Base-by-base conservation (phyloP, 306 rosid species). In the Cicer cuneatum region DNA sequence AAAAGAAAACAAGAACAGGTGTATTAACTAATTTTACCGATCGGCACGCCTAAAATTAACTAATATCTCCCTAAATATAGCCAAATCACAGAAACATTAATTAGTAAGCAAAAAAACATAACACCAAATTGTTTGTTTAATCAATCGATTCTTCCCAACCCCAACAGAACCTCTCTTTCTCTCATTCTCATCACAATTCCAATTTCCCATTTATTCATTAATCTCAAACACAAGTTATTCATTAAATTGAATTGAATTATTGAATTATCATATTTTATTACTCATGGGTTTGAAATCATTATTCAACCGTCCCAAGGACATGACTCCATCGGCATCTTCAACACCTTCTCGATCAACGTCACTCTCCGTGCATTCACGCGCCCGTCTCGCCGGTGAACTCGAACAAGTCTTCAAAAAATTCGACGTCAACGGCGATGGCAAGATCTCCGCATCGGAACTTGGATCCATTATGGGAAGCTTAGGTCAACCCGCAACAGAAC, bases 371-470 rank as follows among this genome's bases (percentile, higher is more conserved):
- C 76, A 77, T 7, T 56, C 82, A 1, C 83, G 80, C 1, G 71
- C 78, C 0, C 89, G 83, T 62, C 66, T 91, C 51, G 81, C 83
- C 4, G 83, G 75, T 0, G 97, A 93, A 64, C 92, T 93, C 1
- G 92, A 89, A 37, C 79, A 88, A 70, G 97, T 93, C 2, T 93
- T 93, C 88, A 82, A 73, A 73, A 91, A 80, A 83, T 91, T 93
- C 79, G 98, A 93, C 72, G 96, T 80, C 8, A 93, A 93, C 62
- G 97, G 97, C 49, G 97, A 93, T 75, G 98, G 96, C 35, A 91
- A 89, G 96, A 91, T 93, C 89, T 91, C 90, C 14, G 66, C 92
- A 3, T 80, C 93, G 8, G 98, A 93, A 60, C 89, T 93, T 2
- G 90, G 97, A 58, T 76, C 96, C 39, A 91, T 93, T 7, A 72